Percentiles rank a stretch among this genome's conserved stretches.
Evolutionary conservation across 2,329 filamentous ascomycete genomes (phyloP).

Genomic region (Ascochyta fabae): DNA sequence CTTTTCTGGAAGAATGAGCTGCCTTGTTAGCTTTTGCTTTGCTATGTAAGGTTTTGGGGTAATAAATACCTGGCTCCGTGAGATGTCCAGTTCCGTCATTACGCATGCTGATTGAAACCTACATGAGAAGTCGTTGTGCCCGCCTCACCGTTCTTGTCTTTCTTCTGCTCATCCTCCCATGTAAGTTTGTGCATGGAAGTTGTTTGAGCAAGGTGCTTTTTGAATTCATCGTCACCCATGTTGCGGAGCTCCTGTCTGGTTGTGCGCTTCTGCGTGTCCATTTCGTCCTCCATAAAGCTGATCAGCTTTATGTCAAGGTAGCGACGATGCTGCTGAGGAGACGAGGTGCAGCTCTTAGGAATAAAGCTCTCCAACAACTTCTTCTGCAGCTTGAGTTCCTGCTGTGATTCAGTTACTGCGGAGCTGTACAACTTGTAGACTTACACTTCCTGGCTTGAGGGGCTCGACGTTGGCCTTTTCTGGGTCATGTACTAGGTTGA

Average conservation of each 20-base stretch:
- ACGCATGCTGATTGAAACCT: neutral
- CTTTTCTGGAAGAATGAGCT: neutral
- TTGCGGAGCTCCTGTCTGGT: constrained; percentile 8
- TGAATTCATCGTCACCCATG: constrained; percentile 16
- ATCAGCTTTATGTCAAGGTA: constrained; percentile 10
- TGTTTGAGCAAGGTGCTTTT: constrained; percentile 1
- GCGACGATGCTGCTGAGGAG: neutral
- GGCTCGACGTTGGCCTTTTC: neutral
- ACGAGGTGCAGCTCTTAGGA: neutral
- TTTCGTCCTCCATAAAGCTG: constrained; percentile 19
- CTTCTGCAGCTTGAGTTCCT: constrained; percentile 1
- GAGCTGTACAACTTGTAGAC: neutral
- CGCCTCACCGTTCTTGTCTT: neutral
- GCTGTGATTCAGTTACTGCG: neutral
- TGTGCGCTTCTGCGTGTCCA: constrained; percentile 15
- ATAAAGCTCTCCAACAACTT: neutral
- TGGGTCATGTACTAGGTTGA: neutral
- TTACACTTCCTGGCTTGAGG: neutral
- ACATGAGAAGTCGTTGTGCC: neutral
- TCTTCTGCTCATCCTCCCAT: constrained; percentile 10
- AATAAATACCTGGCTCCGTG: too few relatives aligned
- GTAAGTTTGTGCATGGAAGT: constrained; percentile 9
- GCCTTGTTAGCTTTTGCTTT: too few relatives aligned
- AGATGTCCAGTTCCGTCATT: neutral
- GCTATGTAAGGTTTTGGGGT: too few relatives aligned